A percentile compares a stretch with the other conserved stretches of the same genome.
These are phyloP conservation scores for Ogataea salicorniae DNA, from an alignment of 805 yeast genomes.

Conservation along the genomic window DNA sequence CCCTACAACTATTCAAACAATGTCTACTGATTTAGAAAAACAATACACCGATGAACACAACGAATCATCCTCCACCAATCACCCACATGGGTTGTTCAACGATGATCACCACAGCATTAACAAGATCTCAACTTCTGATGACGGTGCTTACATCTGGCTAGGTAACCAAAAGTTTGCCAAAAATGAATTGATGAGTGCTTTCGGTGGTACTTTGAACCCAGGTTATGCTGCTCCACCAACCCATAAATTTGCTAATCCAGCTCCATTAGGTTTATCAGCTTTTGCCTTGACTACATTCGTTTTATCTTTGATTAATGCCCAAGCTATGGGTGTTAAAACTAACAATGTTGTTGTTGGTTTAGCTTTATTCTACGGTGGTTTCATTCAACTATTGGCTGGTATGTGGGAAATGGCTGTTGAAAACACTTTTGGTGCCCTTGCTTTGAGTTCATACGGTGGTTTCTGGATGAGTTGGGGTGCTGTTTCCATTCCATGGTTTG, in stretches of 20 bases:
- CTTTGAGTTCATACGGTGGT: constrained; percentile 58
- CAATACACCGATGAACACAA: constrained; percentile 14
- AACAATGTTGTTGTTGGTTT: constrained; percentile 59
- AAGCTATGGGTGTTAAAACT: constrained; percentile 61
- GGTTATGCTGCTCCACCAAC: constrained; percentile 55
- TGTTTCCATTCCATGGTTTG: constrained; percentile 52
- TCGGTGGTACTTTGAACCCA: constrained; percentile 81
- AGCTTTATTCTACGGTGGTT: constrained; percentile 70
- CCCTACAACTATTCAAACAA: background rate
- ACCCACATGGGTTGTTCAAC: constrained; percentile 21
- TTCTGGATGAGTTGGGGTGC: constrained; percentile 77
- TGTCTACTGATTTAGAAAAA: constrained; percentile 17
- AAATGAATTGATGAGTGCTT: constrained; percentile 56
- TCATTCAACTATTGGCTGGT: constrained; percentile 67
- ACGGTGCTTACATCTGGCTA: constrained; percentile 61
- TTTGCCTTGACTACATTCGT: constrained; percentile 68
- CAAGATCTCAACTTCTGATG: constrained; percentile 42
- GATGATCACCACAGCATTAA: constrained; percentile 13
- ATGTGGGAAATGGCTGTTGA: constrained; percentile 73
- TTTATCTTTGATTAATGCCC: constrained; percentile 55
- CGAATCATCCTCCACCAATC: constrained; percentile 13
- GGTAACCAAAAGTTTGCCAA: constrained; percentile 68
- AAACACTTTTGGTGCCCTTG: constrained; percentile 71
- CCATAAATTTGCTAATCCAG: constrained; percentile 66
- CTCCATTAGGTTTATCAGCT: constrained; percentile 68